Conservation (phyloP, 1,284 basidiomycete species). For the Porodaedalea pini region DNA sequence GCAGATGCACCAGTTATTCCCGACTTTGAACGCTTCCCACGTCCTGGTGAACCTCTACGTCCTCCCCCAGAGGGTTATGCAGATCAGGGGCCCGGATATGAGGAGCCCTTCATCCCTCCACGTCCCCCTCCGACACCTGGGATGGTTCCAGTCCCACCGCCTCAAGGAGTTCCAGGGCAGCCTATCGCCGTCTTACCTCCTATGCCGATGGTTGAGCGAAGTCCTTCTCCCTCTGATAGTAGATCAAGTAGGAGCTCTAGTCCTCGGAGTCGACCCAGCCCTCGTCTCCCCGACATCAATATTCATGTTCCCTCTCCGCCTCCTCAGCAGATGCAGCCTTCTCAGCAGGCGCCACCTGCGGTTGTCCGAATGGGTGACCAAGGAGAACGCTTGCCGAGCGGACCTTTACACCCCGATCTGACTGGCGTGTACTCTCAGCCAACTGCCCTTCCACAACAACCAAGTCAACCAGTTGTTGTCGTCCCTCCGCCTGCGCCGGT, state of each 20-base stretch:
- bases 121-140: not conserved
- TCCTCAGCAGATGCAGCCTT: not conserved
- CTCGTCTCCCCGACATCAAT: not conserved
- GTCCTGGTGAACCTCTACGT: not conserved
- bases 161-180: not conserved
- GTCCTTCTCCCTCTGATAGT: too few relatives aligned
- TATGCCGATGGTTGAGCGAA: too few relatives aligned
- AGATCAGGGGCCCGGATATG: not conserved
- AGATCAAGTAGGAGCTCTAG: not conserved
- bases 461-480: conserved; percentile 18
- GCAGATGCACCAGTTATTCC: conserved; percentile 8
- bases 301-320: conserved; percentile 12
- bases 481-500: conserved; percentile 27
- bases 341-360: not conserved
- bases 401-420: not conserved
- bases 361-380: not conserved
- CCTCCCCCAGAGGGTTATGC: not conserved
- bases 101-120: conserved; percentile 17
- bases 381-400: not conserved
- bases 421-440: not conserved
- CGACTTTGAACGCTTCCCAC: not conserved
- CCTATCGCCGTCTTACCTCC: not conserved
- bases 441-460: not conserved
- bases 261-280: not conserved
- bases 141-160: conserved; percentile 13